Conservation (phyloP, 2,329 filamentous ascomycete species). For the Sphaerulina populicola region DNA sequence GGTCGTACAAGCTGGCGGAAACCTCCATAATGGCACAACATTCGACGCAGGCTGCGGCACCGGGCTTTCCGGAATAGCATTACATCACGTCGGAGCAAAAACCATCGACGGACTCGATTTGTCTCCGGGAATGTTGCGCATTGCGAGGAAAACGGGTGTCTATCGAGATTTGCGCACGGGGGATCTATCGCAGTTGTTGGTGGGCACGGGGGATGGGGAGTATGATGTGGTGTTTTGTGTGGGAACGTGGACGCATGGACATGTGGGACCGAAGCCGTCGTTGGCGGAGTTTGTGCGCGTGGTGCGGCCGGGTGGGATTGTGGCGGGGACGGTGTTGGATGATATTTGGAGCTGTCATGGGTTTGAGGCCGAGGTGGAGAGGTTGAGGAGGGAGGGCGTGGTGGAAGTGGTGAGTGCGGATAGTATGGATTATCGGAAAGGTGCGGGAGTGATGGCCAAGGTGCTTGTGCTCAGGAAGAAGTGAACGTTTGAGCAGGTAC, state of each 20-base stretch:
- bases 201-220: constrained; percentile 35
- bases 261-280: constrained; percentile 44
- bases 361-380: constrained; percentile 41
- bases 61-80: constrained; percentile 41
- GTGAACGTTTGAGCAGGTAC: neutral
- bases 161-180: constrained; percentile 42
- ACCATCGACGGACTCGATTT: constrained; percentile 47
- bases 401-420: constrained; percentile 34
- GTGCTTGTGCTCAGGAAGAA: constrained; percentile 26
- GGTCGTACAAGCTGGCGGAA: constrained; percentile 17
- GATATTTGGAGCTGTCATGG: constrained; percentile 45
- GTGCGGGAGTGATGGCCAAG: constrained; percentile 18
- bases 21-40: constrained; percentile 30
- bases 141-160: constrained; percentile 41
- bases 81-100: constrained; percentile 38
- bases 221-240: constrained; percentile 48
- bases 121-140: constrained; percentile 45
- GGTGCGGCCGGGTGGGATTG: constrained; percentile 40
- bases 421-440: constrained; percentile 28
- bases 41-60: constrained; percentile 52
- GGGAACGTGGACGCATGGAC: constrained; percentile 49
- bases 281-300: constrained; percentile 46
- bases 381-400: constrained; percentile 30
- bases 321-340: constrained; percentile 47
- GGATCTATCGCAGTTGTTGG: constrained; percentile 40